These are phyloP conservation scores for Gossypium turneri DNA, from an alignment of 345 rosid species.

Conservation along the genomic window DNA sequence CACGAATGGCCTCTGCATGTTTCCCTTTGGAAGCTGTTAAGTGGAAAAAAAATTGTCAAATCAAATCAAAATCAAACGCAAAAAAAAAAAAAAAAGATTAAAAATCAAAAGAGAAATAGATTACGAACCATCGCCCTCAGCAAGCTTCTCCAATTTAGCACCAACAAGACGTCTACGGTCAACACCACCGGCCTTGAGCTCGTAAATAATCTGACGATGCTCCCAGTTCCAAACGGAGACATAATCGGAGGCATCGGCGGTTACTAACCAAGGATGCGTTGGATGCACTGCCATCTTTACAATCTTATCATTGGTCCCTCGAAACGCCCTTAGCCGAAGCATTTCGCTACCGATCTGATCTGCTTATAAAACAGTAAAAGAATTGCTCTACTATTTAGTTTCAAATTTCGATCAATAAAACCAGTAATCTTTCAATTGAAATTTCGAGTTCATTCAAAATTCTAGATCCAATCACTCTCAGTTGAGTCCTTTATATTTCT, in stretches of 20 bases:
- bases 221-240: slow-evolving; percentile 99
- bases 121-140: slow-evolving; percentile 86
- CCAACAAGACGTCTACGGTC: slow-evolving; percentile 96
- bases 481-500: not conserved
- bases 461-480: slow-evolving; percentile 5
- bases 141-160: slow-evolving; percentile 93
- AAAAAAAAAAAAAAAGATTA: not conserved
- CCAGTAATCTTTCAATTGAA: not conserved
- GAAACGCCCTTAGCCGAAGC: slow-evolving; percentile 89
- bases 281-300: slow-evolving; percentile 96
- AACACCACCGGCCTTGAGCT: slow-evolving; percentile 94
- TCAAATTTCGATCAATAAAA: not conserved
- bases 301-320: slow-evolving; percentile 73
- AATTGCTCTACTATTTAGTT: not conserved
- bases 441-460: not conserved
- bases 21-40: slow-evolving; percentile 66
- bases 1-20: slow-evolving; percentile 86
- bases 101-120: not conserved
- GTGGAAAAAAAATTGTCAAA: not conserved
- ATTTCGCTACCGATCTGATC: slow-evolving; percentile 35
- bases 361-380: not conserved
- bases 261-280: slow-evolving; percentile 98
- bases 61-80: not conserved
- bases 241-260: slow-evolving; percentile 93
- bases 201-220: slow-evolving; percentile 96